Evolutionary conservation across 2,329 filamentous ascomycete species (phyloP).

Genomic region (Trichothecium sympodiale): DNA sequence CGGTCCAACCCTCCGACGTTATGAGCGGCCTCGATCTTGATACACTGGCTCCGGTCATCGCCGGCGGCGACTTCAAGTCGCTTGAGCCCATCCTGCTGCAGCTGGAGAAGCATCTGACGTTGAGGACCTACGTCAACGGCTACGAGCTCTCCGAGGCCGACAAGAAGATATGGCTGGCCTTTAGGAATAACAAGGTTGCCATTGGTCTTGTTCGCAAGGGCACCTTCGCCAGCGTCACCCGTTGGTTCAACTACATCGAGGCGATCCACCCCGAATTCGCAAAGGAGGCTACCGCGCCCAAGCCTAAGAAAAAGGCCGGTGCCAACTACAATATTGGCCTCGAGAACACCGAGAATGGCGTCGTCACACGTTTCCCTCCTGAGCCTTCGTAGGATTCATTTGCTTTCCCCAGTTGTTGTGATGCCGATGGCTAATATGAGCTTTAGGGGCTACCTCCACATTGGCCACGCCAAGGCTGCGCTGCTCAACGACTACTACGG

Average conservation of each 20-base stretch:
- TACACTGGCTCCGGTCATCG: constrained; percentile 1
- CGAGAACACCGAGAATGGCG: constrained; percentile 73
- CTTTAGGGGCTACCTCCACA: constrained; percentile 84
- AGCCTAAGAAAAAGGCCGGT: constrained; percentile 63
- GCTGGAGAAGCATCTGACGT: constrained; percentile 77
- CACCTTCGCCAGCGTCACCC: constrained; percentile 60
- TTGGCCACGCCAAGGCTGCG: constrained; percentile 90
- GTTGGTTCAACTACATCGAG: constrained; percentile 85
- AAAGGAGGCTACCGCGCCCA: constrained; percentile 50
- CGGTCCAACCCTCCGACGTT: neutral
- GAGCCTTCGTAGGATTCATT: constrained; percentile 66
- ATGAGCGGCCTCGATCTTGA: constrained; percentile 5
- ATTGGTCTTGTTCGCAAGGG: constrained; percentile 72
- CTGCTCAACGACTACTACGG: constrained; percentile 95
- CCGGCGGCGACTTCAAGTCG: constrained; percentile 4
- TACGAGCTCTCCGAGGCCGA: constrained; percentile 70
- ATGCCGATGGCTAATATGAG: too few species aligned
- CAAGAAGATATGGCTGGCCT: constrained; percentile 69
- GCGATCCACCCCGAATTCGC: constrained; percentile 68
- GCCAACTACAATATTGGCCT: constrained; percentile 84
- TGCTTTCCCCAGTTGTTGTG: constrained; percentile 9
- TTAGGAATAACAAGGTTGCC: constrained; percentile 77
- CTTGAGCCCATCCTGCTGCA: constrained; percentile 17
- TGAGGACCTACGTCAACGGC: constrained; percentile 77
- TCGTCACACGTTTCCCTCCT: constrained; percentile 84